Percentiles rank a stretch among this genome's conserved stretches.
Conservation (phyloP, 2,329 filamentous ascomycete species). For the Cryoendolithus antarcticus region DNA sequence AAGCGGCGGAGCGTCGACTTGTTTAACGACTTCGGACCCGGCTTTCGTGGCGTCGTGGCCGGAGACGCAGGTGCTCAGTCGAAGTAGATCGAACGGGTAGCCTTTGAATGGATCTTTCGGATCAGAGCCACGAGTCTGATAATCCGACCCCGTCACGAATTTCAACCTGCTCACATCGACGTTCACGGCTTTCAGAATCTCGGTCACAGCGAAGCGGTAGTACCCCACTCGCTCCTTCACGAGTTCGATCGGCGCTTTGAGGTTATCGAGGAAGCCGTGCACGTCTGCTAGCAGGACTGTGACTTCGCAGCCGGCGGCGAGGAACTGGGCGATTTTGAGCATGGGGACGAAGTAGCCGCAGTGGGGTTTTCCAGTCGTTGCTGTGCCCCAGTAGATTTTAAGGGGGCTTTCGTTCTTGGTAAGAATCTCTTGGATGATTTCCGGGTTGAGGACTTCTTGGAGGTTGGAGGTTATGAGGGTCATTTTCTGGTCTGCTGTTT, state of each 20-base stretch:
- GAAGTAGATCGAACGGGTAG: conserved; percentile 84
- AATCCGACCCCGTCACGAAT: conserved; percentile 64
- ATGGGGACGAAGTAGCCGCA: conserved; percentile 81
- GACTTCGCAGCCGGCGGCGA: conserved; percentile 67
- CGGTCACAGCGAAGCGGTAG: conserved; percentile 66
- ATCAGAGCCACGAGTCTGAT: conserved; percentile 39
- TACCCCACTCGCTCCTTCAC: conserved; percentile 72
- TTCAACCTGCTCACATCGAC: conserved; percentile 67
- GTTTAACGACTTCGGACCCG: conserved; percentile 89
- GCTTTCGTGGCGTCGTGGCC: conserved; percentile 81
- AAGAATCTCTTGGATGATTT: conserved; percentile 65
- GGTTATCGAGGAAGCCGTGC: conserved; percentile 52
- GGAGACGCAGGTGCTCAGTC: conserved; percentile 56
- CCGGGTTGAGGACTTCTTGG: conserved; percentile 68
- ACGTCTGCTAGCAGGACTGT: conserved; percentile 33
- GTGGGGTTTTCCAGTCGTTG: conserved; percentile 78
- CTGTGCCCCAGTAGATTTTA: conserved; percentile 80
- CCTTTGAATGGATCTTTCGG: conserved; percentile 42
- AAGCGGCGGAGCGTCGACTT: conserved; percentile 63
- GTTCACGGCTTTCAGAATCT: conserved; percentile 62
- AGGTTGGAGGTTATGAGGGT: conserved; percentile 69
- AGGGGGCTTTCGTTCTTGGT: conserved; percentile 52
- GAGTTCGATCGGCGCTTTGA: conserved; percentile 65
- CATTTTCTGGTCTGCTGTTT: conserved; percentile 46
- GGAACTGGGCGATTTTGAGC: conserved; percentile 80